Evolutionary conservation across 169 alveolate species (phyloP).

Genomic region (Neospora caninum): DNA sequence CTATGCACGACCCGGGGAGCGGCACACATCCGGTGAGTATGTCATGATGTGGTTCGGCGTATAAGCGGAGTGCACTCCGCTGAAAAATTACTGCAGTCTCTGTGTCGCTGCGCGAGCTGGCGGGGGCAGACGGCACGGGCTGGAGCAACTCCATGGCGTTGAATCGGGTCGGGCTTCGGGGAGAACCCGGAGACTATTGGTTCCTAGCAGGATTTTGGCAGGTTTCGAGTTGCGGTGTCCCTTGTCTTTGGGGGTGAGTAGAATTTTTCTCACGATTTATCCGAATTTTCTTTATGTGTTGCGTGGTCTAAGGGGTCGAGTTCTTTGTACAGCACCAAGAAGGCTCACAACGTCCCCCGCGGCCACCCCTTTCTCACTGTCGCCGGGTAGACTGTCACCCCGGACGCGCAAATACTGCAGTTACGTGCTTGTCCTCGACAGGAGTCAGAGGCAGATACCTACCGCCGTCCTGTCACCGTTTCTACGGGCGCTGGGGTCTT

Average conservation of each 20-base stretch:
- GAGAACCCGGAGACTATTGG: not conserved
- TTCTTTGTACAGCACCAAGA: not conserved
- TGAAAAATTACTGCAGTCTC: not conserved
- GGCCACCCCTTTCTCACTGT: not conserved
- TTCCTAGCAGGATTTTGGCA: slow-evolving; percentile 11
- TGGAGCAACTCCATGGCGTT: not conserved
- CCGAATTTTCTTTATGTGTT: not conserved
- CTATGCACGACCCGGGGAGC: too few relatives aligned
- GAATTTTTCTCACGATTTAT: not conserved
- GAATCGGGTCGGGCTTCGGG: not conserved
- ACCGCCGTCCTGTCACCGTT: not conserved
- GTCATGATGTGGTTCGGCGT: not conserved
- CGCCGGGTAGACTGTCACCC: not conserved
- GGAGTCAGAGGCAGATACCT: not conserved
- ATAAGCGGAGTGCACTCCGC: not conserved
- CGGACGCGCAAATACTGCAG: not conserved
- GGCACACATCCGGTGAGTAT: too few relatives aligned
- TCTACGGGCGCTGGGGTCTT: not conserved
- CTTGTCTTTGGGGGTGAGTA: not conserved
- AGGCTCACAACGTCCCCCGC: not conserved
- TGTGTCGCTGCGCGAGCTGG: not conserved
- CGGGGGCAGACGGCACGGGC: slow-evolving; percentile 15
- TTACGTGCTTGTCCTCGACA: not conserved
- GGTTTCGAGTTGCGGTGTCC: not conserved
- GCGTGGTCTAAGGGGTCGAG: not conserved